A percentile compares a stretch with the other conserved stretches of the same genome.
Evolutionary conservation across 495 filamentous ascomycete species (phyloP).

Genomic region (Astrothelium subdiscretum): DNA sequence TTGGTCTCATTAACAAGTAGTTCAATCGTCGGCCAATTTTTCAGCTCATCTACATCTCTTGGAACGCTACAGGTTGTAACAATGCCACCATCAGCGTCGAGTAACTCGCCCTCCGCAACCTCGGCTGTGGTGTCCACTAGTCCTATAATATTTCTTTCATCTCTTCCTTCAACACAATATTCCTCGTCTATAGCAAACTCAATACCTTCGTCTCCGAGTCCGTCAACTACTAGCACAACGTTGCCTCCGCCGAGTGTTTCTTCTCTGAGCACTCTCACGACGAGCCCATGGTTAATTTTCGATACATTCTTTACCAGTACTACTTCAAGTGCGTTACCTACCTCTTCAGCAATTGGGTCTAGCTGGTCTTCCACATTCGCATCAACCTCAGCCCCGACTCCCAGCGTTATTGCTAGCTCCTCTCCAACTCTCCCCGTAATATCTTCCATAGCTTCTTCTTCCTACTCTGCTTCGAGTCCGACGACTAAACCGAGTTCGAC

Average conservation of each 20-base stretch:
- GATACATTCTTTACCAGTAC: too few relatives aligned
- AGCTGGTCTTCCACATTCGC: not conserved
- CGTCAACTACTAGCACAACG: not conserved
- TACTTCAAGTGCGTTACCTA: too few relatives aligned
- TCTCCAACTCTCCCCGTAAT: not conserved
- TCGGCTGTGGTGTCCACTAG: not conserved
- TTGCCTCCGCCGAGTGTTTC: not conserved
- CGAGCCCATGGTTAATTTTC: too few relatives aligned
- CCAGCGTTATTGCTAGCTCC: not conserved
- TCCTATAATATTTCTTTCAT: not conserved
- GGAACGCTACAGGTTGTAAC: not conserved
- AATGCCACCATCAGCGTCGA: not conserved
- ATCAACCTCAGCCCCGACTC: not conserved
- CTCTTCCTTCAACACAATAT: not conserved
- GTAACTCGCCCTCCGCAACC: not conserved
- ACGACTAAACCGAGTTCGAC: not conserved
- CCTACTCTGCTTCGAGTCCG: not conserved
- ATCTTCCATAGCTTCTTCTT: not conserved
- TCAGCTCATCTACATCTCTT: not conserved
- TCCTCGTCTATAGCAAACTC: not conserved
- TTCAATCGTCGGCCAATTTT: not conserved
- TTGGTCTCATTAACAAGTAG: not conserved
- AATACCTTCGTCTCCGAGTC: not conserved
- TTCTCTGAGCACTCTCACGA: not conserved
- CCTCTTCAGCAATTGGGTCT: too few relatives aligned